Evolutionary conservation across 2,329 filamentous ascomycete species (phyloP), one percentile per base, ranked within the genome.

Genomic region (Claviceps fusiformis): DNA sequence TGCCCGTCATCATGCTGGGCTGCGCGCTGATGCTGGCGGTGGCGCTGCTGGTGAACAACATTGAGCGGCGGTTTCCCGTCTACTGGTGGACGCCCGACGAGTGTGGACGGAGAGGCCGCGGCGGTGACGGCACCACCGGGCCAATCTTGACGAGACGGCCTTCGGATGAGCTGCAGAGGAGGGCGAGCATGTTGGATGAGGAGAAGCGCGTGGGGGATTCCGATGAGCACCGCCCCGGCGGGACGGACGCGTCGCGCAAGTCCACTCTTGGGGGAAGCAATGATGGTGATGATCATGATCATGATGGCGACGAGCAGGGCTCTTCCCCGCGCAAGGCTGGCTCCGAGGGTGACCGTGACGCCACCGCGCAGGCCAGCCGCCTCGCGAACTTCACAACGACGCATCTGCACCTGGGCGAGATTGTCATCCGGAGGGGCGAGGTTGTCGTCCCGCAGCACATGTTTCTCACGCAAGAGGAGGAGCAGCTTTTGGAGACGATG

Each of bases 31-130:
- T 89, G 78, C 68, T 86, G 35, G 69, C 61, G 1, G 75, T 80
- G 1, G 85, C 85, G 0, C 68, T 87, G 52, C 35, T 87, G 6
- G 62, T 88, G 56, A 88, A 89, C 63, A 90, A 90, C 58, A 69
- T 88, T 2, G 79, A 85, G 63, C 73, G 83, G 9, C 73, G 75
- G 19, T 89, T 81, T 58, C 86, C 86, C 0, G 59, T 79, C 2
- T 89, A 87, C 65, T 90, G 86, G 86, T 88, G 81, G 81, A 78
- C 79, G 1, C 72, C 78, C 0, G 65, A 67, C 19, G 61, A 69
- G 19, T 6, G 44, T 69, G 53, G 48, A 56, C 52, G 48, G 57
- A 5, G 31, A 5, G 8, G 31, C 31, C 5, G 31, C 3, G 31
- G 31, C 31, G 31, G 31, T 6, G 1, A 9, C 3, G 31, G 31